Evolutionary conservation across 352 stramenopile species (phyloP), one percentile per base, ranked within the genome.

Genomic region (Phytophthora macrochlamydospora): DNA sequence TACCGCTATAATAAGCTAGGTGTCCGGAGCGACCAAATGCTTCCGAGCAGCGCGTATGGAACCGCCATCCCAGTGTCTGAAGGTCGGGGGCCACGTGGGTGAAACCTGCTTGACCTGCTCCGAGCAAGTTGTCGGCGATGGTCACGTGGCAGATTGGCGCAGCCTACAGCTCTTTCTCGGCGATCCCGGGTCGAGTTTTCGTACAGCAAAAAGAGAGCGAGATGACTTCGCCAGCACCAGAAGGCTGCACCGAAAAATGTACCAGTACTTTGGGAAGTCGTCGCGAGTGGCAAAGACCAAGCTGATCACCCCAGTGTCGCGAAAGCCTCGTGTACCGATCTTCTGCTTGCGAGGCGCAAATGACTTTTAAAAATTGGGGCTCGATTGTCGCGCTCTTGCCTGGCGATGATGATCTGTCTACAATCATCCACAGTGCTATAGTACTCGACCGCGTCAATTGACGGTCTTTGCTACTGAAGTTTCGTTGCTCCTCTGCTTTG

Each of bases 181-280:
- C 43, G 32, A 74, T 71, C 61, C 38, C 57, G 13, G 51, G 63
- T 65, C 50, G 29, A 59, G 13, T 69, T 3, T 69, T 62, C 57
- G 53, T 57, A 62, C 56, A 67, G 56, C 52, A 69, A 65, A 72
- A 6, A 43, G 38, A 49, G 43, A 69, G 52, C 53, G 69, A 69
- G 63, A 73, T 44, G 56, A 62, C 50, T 38, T 50, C 37, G 52
- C 29, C 37, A 32, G 11, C 18, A 33, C 35, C 63, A 73, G 63
- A 56, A 67, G 48, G 63, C 71, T 60, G 53, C 53, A 52, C 45
- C 67, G 55, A 72, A 76, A 64, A 49, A 49, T 49, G 29, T 8
- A 24, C 18, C 18, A 24, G 18, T 24, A 24, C 18, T n/a, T 29
- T 49, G 3, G 43, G 43, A 49, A 49, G 18, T 11, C 2, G 5